Conservation (phyloP, 2,329 filamentous ascomycete genomes). For the Knoxdaviesia proteae region DNA sequence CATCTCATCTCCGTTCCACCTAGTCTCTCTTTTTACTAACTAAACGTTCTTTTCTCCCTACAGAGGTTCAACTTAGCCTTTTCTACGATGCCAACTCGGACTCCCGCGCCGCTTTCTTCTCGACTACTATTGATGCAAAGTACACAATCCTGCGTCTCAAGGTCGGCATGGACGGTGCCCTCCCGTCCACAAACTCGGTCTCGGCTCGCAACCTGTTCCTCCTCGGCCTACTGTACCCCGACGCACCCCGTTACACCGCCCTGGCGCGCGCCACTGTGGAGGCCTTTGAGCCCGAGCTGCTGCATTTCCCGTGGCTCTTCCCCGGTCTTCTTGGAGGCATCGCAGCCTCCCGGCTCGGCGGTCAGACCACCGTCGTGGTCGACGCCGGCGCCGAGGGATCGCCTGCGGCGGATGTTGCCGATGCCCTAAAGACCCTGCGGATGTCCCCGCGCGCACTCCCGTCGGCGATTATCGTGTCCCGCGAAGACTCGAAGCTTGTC, state of each 20-base stretch:
- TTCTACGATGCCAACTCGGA: slow-evolving; percentile 34
- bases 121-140: slow-evolving; percentile 38
- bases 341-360: slow-evolving; percentile 53
- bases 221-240: slow-evolving; percentile 47
- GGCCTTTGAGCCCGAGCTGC: slow-evolving; percentile 76
- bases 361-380: slow-evolving; percentile 18
- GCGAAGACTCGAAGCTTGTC: too few species aligned
- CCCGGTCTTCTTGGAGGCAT: slow-evolving; percentile 58
- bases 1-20: neutral
- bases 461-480: neutral
- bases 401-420: neutral
- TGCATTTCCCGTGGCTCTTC: slow-evolving; percentile 87
- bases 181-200: slow-evolving; percentile 76
- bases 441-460: slow-evolving; percentile 1
- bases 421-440: slow-evolving; percentile 1
- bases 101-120: slow-evolving; percentile 48
- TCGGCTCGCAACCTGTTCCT: slow-evolving; percentile 77
- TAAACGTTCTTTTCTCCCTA: slow-evolving; percentile 1
- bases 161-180: slow-evolving; percentile 82
- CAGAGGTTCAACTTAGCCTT: slow-evolving; percentile 35
- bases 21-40: slow-evolving; percentile 2
- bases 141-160: slow-evolving; percentile 74
- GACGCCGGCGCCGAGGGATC: neutral
- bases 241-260: slow-evolving; percentile 29
- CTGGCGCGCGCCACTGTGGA: slow-evolving; percentile 55